Percentiles rank a stretch among this genome's conserved stretches.
phyloP scores from a whole-genome alignment of 257 asterid species.

The Forsythia viridissima region DNA sequence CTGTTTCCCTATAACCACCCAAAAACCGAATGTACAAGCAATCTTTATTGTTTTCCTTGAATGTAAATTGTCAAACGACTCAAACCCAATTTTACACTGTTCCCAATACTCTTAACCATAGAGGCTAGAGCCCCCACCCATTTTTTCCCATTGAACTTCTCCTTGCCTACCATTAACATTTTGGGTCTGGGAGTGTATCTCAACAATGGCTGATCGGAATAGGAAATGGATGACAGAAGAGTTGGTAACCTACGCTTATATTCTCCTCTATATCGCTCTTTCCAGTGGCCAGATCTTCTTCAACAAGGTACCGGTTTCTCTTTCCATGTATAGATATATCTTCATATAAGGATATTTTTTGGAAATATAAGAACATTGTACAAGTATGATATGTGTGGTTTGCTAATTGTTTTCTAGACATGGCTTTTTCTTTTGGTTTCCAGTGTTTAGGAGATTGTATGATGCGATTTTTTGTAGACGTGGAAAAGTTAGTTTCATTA shows the following conservation, averaged over 20 bases:
- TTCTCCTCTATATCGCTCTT: slow-evolving; percentile 84
- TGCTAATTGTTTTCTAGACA: not conserved
- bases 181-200: not conserved
- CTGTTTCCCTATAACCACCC: too few species aligned
- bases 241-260: slow-evolving; percentile 66
- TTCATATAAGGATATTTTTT: not conserved
- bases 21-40: not conserved
- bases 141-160: not conserved
- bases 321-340: not conserved
- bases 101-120: not conserved
- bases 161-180: not conserved
- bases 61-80: not conserved
- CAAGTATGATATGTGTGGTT: not conserved
- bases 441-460: not conserved
- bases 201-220: slow-evolving; percentile 74
- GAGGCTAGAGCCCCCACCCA: not conserved
- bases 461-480: not conserved
- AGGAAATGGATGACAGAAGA: slow-evolving; percentile 48
- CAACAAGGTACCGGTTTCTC: slow-evolving; percentile 62
- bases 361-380: not conserved
- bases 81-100: not conserved
- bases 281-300: slow-evolving; percentile 98
- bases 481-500: not conserved
- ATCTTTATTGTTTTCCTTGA: not conserved
- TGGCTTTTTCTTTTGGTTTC: not conserved